Evolutionary conservation across 129 eudicot genomes (phyloP).

Genomic region (Apium graveolens): DNA sequence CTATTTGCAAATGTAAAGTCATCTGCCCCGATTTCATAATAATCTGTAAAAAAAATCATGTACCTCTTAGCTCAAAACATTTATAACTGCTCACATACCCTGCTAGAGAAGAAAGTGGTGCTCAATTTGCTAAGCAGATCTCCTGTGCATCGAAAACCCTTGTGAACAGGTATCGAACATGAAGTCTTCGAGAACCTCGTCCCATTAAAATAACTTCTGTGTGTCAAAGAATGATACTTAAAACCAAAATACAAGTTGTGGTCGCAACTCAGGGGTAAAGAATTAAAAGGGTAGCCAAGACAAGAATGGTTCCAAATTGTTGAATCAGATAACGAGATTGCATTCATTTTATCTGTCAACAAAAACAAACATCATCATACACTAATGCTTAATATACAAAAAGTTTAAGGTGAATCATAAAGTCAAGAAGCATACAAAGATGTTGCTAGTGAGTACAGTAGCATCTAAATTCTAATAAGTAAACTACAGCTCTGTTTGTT

Average conservation of each 20-base stretch:
- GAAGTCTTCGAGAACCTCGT: constrained; percentile 19
- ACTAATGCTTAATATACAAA: background rate
- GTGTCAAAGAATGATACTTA: constrained; percentile 16
- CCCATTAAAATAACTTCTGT: constrained; percentile 16
- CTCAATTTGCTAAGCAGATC: constrained; percentile 23
- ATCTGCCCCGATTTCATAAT: background rate
- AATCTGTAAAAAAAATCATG: constrained; percentile 4
- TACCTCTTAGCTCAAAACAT: background rate
- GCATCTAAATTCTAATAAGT: background rate
- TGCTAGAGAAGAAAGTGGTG: constrained; percentile 25
- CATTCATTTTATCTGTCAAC: constrained; percentile 36
- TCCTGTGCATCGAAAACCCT: constrained; percentile 13
- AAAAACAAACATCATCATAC: constrained; percentile 14
- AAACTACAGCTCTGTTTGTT: background rate
- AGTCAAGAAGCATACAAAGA: background rate
- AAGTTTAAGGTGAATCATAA: background rate
- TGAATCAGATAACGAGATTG: constrained; percentile 24
- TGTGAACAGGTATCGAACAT: constrained; percentile 9
- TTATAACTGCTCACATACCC: constrained; percentile 26
- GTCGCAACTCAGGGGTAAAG: constrained; percentile 6
- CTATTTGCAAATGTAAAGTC: background rate
- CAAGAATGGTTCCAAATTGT: constrained; percentile 15
- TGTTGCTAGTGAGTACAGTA: background rate
- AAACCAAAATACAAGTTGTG: constrained; percentile 11
- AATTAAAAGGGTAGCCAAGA: constrained; percentile 17